Percentiles rank a stretch among this genome's conserved stretches.
Evolutionary conservation across 2,329 filamentous ascomycete species (phyloP).

Genomic region (Capronia coronata): DNA sequence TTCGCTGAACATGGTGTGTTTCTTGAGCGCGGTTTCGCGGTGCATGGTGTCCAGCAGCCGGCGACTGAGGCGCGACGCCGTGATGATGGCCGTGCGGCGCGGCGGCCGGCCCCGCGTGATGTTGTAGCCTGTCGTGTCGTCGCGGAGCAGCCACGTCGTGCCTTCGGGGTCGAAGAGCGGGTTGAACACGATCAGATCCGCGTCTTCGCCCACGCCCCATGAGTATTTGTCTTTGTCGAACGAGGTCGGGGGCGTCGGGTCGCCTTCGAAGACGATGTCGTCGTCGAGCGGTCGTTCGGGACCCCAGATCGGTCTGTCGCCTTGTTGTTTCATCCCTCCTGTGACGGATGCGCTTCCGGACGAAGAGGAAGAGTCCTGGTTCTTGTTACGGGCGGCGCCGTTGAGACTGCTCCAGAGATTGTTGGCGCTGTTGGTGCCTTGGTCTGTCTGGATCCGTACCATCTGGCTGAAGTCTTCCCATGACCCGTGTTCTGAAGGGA

Average conservation of each 20-base stretch:
- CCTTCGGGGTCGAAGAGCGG: slow-evolving; percentile 85
- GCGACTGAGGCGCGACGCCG: slow-evolving; percentile 74
- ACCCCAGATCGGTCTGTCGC: slow-evolving; percentile 72
- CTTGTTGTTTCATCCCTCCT: slow-evolving; percentile 33
- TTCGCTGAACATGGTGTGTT: slow-evolving; percentile 87
- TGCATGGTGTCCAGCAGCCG: slow-evolving; percentile 82
- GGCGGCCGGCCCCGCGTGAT: slow-evolving; percentile 54
- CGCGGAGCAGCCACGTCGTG: slow-evolving; percentile 74
- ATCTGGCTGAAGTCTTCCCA: slow-evolving; percentile 77
- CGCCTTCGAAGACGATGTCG: slow-evolving; percentile 62
- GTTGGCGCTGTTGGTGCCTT: slow-evolving; percentile 58
- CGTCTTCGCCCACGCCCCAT: slow-evolving; percentile 87
- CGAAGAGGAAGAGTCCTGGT: slow-evolving; percentile 25
- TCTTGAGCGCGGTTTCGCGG: slow-evolving; percentile 73
- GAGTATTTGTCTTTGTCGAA: slow-evolving; percentile 73
- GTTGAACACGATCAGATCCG: slow-evolving; percentile 85
- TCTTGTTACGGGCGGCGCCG: slow-evolving; percentile 25
- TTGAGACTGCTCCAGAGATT: slow-evolving; percentile 58
- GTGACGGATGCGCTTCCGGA: slow-evolving; percentile 5
- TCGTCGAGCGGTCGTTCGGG: slow-evolving; percentile 63
- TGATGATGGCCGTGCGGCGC: slow-evolving; percentile 82
- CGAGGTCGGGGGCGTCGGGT: slow-evolving; percentile 66
- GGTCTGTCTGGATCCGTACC: slow-evolving; percentile 67
- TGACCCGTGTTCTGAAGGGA: slow-evolving; percentile 66
- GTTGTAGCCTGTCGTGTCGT: slow-evolving; percentile 82